Conservation (phyloP, 192 early-diverging fungal species). For the Coemansia sp. region DNA sequence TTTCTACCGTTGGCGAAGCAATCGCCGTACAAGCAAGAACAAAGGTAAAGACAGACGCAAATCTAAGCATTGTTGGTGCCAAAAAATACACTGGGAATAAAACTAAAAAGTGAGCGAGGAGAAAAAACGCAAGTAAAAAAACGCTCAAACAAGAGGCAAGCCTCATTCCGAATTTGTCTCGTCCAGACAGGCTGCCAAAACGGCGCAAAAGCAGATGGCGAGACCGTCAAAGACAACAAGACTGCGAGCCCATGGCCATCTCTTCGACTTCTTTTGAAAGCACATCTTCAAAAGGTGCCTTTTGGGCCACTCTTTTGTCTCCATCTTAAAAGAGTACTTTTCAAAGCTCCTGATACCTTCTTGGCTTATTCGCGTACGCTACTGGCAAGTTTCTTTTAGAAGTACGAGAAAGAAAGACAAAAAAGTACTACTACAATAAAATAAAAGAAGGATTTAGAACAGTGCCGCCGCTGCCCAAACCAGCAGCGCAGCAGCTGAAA, state of each 20-base stretch:
- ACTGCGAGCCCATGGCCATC: not conserved
- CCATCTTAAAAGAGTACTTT: not conserved
- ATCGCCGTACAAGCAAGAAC: not conserved
- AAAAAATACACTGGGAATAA: not conserved
- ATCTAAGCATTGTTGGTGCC: not conserved
- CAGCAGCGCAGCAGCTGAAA: conserved; percentile 6
- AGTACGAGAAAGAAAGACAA: not conserved
- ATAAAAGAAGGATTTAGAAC: not conserved
- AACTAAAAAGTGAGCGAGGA: not conserved
- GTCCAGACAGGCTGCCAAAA: not conserved
- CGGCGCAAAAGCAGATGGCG: not conserved
- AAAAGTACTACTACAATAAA: not conserved
- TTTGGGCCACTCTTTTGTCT: not conserved
- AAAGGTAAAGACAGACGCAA: not conserved
- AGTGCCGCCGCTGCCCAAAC: not conserved
- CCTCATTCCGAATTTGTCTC: not conserved
- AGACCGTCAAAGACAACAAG: not conserved
- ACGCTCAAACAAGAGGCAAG: not conserved
- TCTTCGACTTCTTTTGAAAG: not conserved
- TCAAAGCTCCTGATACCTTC: not conserved
- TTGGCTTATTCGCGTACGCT: not conserved
- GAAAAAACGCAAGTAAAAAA: not conserved
- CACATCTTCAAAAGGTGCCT: not conserved
- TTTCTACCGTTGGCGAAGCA: not conserved
- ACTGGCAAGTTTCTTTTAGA: not conserved